Base-by-base conservation (phyloP, 2,329 filamentous ascomycete genomes). In the Hypoxylon sp. region DNA sequence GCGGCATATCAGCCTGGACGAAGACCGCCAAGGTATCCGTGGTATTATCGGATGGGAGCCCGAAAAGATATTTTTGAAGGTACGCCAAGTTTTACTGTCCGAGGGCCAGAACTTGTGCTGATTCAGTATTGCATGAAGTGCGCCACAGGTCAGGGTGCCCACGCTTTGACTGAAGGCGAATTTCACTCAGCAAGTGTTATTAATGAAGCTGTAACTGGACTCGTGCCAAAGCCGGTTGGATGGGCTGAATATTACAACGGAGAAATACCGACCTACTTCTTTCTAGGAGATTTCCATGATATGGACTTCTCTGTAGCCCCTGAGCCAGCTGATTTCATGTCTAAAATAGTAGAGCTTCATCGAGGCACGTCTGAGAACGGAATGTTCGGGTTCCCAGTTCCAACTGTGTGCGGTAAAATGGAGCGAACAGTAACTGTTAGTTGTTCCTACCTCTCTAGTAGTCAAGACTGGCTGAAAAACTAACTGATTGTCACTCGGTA, bases 1-100 rank as follows among this genome's bases (percentile, higher is more conserved):
- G 30, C n/a, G 67, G 64, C 8, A 49, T 63, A 26, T 69, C 67
- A 22, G 39, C 61, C 1, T 69, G 67, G 67, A 49, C 67, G 10
- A 58, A 56, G 28, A 69, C 59, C 19, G 64, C 60, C 2, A 69
- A 65, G 43, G 48, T 69, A 13, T 43, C 34, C 10, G 52, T 41
- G 13, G 19, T 60, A 19, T 24, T 59, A 17, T 28, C 41, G 7
- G 51, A 65, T 32, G 57, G 60, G 8, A 50, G 8, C 11, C 8
- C 22, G 4, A 62, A 65, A 24, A 28, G 8, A 41, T 67, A 64
- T 17, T 69, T 69, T 13, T 65, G 11, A 62, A 68, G 57, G 53
- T 59, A 55, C n/a, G 34, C 20, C 6, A 13, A 4, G 19, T n/a
- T 32, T 30, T 6, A 30, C 4, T 26, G 32, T 6, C 4, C 24